These are phyloP conservation scores for Collybiopsis confluens DNA, from an alignment of 768 basidiomycete species.

Conservation along the genomic window DNA sequence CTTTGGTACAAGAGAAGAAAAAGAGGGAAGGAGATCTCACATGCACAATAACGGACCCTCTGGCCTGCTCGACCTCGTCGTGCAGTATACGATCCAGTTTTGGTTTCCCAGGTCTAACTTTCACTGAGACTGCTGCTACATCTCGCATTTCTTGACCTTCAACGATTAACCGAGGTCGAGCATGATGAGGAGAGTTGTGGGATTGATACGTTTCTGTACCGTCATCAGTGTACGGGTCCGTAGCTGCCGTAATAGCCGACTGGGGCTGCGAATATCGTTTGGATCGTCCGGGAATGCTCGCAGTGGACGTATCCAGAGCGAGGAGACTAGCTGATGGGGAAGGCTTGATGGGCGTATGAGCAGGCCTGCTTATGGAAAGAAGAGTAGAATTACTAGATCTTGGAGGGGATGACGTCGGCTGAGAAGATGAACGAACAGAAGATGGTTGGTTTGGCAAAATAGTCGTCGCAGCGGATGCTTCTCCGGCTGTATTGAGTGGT, in stretches of 20 bases:
- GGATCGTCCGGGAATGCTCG: not conserved
- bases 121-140: constrained; percentile 55
- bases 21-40: constrained; percentile 36
- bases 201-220: not conserved
- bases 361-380: not conserved
- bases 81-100: constrained; percentile 56
- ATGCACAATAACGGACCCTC: constrained; percentile 59
- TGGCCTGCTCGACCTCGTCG: constrained; percentile 56
- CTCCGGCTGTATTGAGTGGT: not conserved
- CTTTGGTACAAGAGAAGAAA: too few relatives aligned
- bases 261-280: not conserved
- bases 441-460: not conserved
- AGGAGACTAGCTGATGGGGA: not conserved
- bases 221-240: not conserved
- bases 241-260: not conserved
- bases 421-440: not conserved
- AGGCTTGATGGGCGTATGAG: constrained; percentile 1
- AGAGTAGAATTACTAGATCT: not conserved
- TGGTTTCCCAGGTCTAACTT: constrained; percentile 63
- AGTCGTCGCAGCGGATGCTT: not conserved
- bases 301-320: not conserved
- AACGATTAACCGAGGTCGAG: constrained; percentile 35
- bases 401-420: not conserved
- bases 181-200: not conserved
- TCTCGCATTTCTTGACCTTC: constrained; percentile 58